Evolutionary conservation across 805 yeast genomes (phyloP).

Genomic region (Candida lessepsii): DNA sequence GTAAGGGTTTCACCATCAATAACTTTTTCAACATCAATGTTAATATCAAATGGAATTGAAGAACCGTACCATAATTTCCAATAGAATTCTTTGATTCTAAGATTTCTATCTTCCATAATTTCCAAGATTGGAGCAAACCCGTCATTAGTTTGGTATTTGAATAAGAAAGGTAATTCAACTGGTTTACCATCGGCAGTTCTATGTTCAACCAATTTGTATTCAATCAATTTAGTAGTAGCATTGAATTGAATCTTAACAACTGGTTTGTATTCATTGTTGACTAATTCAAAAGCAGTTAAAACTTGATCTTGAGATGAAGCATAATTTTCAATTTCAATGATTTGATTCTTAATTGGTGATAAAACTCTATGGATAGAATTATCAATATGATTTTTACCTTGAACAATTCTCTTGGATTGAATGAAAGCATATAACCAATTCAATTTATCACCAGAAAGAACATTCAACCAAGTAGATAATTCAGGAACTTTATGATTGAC

Average conservation of each 20-base stretch:
- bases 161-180: constrained; percentile 73
- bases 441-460: constrained; percentile 74
- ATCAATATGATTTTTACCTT: constrained; percentile 72
- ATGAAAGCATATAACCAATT: constrained; percentile 93
- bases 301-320: constrained; percentile 52
- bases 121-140: constrained; percentile 97
- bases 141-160: constrained; percentile 74
- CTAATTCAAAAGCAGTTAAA: constrained; percentile 64
- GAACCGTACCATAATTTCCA: constrained; percentile 95
- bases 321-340: constrained; percentile 55
- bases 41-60: constrained; percentile 56
- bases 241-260: constrained; percentile 54
- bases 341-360: constrained; percentile 63
- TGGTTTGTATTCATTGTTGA: constrained; percentile 67
- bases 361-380: constrained; percentile 82
- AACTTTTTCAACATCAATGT: constrained; percentile 67
- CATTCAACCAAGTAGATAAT: constrained; percentile 62
- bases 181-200: constrained; percentile 79
- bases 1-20: constrained; percentile 69
- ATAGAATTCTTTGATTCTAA: constrained; percentile 91
- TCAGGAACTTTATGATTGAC: constrained; percentile 37
- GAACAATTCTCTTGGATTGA: constrained; percentile 75
- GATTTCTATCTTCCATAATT: constrained; percentile 85
- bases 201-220: constrained; percentile 76
- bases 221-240: constrained; percentile 54